Evolutionary conservation across 108 stramenopile species (phyloP), one percentile per base, ranked within the genome.

Genomic region (Conticribra weissflogii): DNA sequence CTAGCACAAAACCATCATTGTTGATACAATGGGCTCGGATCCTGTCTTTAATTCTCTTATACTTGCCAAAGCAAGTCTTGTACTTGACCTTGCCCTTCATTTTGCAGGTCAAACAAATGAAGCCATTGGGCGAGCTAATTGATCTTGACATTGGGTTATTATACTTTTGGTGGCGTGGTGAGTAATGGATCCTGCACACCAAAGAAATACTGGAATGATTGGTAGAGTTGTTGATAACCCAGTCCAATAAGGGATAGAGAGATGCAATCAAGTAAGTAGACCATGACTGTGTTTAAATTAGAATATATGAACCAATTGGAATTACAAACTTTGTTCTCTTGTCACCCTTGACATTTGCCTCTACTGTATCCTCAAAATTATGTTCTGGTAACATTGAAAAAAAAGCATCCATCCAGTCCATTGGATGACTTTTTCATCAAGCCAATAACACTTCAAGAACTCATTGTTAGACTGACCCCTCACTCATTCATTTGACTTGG

Each of bases 81-180:
- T n/a, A n/a, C n/a, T n/a, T n/a, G n/a, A n/a, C n/a, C n/a, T n/a
- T n/a, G n/a, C n/a, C n/a, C n/a, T n/a, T n/a, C n/a, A n/a, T n/a
- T n/a, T 44, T 65, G 24, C 64, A 54, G 52, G 51, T 51, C 52
- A 46, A 65, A 22, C 31, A 54, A 53, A n/a, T 51, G 50, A 44
- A 65, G 24, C 64, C 64, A 65, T 16, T 51, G 50, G 54, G 54
- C 52, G 53, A 65, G 54, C 50, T 65, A 50, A 55, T 65, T 51
- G 15, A 53, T 31, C 30, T 65, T 65, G 50, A 54, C 52, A 33
- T 65, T 65, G 3, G 64, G 64, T 22, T 44, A 65, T n/a, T 53
- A 18, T 24, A 54, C 29, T 65, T 65, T 65, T 1, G 50, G 30
- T 5, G 50, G 50, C 28, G 21, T 36, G 32, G 64, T 65, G 21